phyloP scores from a whole-genome alignment of 75 land plant species.

The Adiantum capillusveneris region DNA sequence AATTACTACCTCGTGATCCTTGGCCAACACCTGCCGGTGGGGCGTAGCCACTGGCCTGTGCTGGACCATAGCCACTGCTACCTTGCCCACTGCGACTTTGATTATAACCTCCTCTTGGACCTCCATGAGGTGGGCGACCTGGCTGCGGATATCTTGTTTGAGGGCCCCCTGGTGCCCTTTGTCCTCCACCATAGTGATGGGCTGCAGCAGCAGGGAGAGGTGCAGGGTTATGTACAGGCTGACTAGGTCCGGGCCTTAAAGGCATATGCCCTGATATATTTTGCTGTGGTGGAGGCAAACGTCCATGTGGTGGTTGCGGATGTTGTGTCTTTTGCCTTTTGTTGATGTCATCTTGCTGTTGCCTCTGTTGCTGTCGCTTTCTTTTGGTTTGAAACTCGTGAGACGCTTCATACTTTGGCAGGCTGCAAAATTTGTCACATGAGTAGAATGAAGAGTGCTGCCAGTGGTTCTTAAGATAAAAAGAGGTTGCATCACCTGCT shows the following conservation, averaged over 20 bases:
- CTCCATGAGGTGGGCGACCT: conserved; percentile 41
- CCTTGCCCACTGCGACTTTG: conserved; percentile 44
- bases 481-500: conserved; percentile 69
- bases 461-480: no score
- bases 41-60: conserved; percentile 35
- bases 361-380: conserved; percentile 87
- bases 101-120: conserved; percentile 48
- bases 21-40: conserved; percentile 28
- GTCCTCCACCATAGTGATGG: conserved; percentile 43
- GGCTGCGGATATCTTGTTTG: conserved; percentile 62
- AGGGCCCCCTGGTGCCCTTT: conserved; percentile 56
- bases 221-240: conserved; percentile 38
- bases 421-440: conserved; percentile 49
- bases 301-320: conserved; percentile 55
- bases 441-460: no score
- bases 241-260: conserved; percentile 57
- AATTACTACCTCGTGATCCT: conserved; percentile 22
- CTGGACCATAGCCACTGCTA: conserved; percentile 45
- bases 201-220: conserved; percentile 39
- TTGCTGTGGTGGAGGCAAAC: conserved; percentile 52
- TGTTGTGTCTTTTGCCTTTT: conserved; percentile 76
- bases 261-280: conserved; percentile 26
- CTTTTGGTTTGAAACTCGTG: conserved; percentile 95
- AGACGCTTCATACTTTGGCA: conserved; percentile 88
- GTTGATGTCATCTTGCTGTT: conserved; percentile 73